These are phyloP conservation scores for Schizophyllum amplum DNA, from an alignment of 1,284 basidiomycete genomes.

Conservation along the genomic window DNA sequence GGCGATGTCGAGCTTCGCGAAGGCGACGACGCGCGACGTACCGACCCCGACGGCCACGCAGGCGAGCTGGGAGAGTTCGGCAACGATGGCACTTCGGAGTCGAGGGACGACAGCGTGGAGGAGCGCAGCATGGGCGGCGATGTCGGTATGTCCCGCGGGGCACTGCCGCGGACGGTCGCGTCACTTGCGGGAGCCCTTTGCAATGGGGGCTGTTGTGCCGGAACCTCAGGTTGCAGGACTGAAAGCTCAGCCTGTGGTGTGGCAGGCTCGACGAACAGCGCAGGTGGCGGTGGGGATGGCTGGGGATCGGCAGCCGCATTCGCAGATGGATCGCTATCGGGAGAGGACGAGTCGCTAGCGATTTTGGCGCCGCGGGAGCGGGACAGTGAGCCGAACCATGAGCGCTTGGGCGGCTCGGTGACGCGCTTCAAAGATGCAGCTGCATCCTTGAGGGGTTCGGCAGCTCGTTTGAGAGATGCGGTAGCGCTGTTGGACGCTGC, in stretches of 20 bases:
- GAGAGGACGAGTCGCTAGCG: background rate
- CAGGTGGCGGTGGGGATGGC: background rate
- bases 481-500: too few species aligned
- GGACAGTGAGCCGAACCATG: background rate
- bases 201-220: background rate
- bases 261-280: background rate
- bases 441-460: background rate
- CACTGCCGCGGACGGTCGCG: background rate
- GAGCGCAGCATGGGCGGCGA: background rate
- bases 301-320: too few species aligned
- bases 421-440: background rate
- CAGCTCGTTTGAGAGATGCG: background rate
- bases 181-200: background rate
- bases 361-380: background rate
- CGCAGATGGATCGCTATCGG: too few species aligned
- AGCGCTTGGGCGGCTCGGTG: background rate
- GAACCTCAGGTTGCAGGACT: background rate
- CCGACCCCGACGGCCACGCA: background rate
- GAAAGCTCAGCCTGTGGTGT: background rate
- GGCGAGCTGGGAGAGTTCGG: background rate
- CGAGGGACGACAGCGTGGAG: background rate
- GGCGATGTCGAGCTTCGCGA: too few species aligned
- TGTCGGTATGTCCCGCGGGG: background rate
- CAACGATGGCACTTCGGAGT: background rate
- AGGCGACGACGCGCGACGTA: too few species aligned